phyloP scores from a whole-genome alignment of 768 basidiomycete species.

The Suillus lakei region DNA sequence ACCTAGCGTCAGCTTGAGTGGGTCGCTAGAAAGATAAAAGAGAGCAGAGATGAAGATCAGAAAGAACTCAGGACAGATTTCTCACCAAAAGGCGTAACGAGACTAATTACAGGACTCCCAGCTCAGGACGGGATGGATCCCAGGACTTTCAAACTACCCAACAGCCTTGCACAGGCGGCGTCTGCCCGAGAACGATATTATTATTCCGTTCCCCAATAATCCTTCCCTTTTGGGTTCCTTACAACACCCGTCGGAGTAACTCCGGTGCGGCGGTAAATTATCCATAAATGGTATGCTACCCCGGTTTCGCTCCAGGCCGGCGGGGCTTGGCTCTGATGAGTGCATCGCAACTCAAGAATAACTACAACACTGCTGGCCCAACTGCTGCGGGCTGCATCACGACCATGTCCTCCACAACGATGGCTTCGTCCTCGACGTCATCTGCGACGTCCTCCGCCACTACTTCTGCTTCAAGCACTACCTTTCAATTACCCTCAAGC shows the following conservation, averaged over 20 bases:
- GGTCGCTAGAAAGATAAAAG: background rate
- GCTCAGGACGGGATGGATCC: constrained; percentile 1
- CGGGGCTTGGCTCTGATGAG: background rate
- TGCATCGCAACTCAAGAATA: constrained; percentile 20
- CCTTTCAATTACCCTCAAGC: constrained; percentile 44
- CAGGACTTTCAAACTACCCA: constrained; percentile 6
- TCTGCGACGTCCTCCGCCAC: constrained; percentile 42
- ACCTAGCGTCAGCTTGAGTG: background rate
- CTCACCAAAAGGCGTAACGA: background rate
- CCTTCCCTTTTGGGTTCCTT: constrained; percentile 4
- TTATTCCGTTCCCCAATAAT: constrained; percentile 8
- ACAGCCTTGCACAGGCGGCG: constrained; percentile 10
- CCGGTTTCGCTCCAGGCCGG: constrained; percentile 12
- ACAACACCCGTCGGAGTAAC: constrained; percentile 5
- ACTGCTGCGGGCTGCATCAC: constrained; percentile 5
- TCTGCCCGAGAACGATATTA: constrained; percentile 5
- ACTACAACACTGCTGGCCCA: constrained; percentile 13
- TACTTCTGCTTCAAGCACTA: constrained; percentile 38
- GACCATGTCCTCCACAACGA: constrained; percentile 36
- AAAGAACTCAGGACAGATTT: background rate
- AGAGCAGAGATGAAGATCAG: background rate
- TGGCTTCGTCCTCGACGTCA: constrained; percentile 21
- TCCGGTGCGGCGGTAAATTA: background rate
- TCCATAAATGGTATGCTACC: constrained; percentile 14
- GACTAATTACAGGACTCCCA: constrained; percentile 1